These are phyloP conservation scores for Chytriomyces sp. DNA, from an alignment of 192 early-diverging fungal species.

Conservation along the genomic window DNA sequence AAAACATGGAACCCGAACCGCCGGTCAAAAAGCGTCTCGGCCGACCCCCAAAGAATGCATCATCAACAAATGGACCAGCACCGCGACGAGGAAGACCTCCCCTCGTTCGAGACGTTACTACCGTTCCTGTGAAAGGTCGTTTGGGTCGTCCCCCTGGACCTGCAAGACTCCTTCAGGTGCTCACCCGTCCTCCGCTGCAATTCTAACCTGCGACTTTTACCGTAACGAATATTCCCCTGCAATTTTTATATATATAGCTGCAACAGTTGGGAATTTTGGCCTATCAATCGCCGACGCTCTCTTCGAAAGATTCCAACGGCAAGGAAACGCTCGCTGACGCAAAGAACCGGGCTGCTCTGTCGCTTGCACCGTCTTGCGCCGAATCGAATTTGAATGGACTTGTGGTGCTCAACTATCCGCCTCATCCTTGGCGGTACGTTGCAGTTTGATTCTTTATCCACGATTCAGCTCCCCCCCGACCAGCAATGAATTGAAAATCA, in stretches of 20 bases:
- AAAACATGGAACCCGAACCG: background rate
- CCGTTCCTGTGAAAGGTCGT: background rate
- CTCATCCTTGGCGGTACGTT: constrained; percentile 23
- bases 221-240: background rate
- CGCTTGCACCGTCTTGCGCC: background rate
- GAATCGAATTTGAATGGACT: constrained; percentile 2
- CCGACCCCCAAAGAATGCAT: background rate
- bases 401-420: constrained; percentile 19
- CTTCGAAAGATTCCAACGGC: background rate
- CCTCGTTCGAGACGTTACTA: background rate
- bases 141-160: background rate
- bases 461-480: too few species aligned
- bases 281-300: background rate
- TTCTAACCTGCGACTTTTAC: background rate
- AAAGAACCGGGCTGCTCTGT: too few species aligned
- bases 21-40: background rate
- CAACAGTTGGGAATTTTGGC: background rate
- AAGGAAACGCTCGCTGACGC: background rate
- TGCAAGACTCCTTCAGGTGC: background rate
- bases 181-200: background rate
- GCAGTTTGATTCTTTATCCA: background rate
- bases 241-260: background rate
- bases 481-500: too few species aligned
- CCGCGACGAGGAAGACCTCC: background rate
- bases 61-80: background rate